A percentile compares a stretch with the other conserved stretches of the same genome.
These are phyloP conservation scores for Saururus chinensis DNA, from an alignment of 164 flowering plant genomes.

Conservation along the genomic window DNA sequence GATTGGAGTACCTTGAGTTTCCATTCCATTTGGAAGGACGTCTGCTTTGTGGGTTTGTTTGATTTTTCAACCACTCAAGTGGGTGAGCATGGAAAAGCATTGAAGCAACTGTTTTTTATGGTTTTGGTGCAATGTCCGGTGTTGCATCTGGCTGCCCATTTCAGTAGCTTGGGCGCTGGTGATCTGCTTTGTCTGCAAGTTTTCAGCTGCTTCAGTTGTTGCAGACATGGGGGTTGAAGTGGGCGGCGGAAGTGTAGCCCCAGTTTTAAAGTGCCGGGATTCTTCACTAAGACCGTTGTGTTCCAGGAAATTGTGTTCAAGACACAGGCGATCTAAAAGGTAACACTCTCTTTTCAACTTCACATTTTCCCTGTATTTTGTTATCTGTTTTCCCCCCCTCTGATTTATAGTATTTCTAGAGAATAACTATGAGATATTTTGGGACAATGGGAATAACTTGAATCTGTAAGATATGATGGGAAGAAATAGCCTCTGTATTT, in stretches of 20 bases:
- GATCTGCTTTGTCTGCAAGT: slow-evolving; percentile 17
- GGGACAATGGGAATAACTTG: neutral
- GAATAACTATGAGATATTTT: slow-evolving; percentile 1
- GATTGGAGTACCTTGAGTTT: neutral
- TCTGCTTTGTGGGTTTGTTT: neutral
- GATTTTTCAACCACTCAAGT: neutral
- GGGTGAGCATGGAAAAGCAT: neutral
- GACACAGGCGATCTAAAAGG: slow-evolving; percentile 45
- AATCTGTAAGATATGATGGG: neutral
- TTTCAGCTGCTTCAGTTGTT: slow-evolving; percentile 21
- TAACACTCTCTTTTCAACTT: neutral
- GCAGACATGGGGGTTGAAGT: slow-evolving; percentile 15
- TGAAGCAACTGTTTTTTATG: neutral
- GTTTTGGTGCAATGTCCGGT: neutral
- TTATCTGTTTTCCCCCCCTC: neutral
- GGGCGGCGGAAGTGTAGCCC: slow-evolving; percentile 14
- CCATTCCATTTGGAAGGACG: neutral
- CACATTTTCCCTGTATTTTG: neutral
- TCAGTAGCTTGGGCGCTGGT: neutral
- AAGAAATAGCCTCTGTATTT: neutral
- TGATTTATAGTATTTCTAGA: neutral
- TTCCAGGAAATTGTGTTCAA: slow-evolving; percentile 26
- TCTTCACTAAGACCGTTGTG: slow-evolving; percentile 22
- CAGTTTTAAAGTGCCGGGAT: slow-evolving; percentile 19
- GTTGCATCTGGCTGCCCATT: neutral